Evolutionary conservation across 2,329 filamentous ascomycete species (phyloP).

Genomic region (Cladosporium sp.): DNA sequence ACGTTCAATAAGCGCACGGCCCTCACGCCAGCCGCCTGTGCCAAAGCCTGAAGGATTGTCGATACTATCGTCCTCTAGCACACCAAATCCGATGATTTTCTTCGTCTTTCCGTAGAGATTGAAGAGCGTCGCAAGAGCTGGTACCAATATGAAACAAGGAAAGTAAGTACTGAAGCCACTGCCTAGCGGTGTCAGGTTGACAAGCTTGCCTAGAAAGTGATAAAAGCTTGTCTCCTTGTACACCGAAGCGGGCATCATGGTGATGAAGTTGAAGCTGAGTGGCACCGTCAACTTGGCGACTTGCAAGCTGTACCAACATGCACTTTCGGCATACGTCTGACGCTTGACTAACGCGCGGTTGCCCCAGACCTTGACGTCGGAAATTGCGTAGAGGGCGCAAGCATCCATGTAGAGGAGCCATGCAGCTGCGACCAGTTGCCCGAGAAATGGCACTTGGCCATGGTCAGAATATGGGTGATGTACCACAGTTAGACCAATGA

Average conservation of each 20-base stretch:
- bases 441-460: slow-evolving; percentile 75
- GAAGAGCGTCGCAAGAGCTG: slow-evolving; percentile 79
- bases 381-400: slow-evolving; percentile 79
- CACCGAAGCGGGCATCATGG: slow-evolving; percentile 66
- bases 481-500: slow-evolving; percentile 62
- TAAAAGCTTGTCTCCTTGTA: slow-evolving; percentile 80
- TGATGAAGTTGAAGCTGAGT: slow-evolving; percentile 92
- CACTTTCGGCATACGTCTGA: slow-evolving; percentile 87
- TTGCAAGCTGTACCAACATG: slow-evolving; percentile 92
- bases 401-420: slow-evolving; percentile 98
- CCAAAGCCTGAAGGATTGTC: slow-evolving; percentile 61
- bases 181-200: slow-evolving; percentile 76
- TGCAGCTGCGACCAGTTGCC: slow-evolving; percentile 72
- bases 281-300: slow-evolving; percentile 90
- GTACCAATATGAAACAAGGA: slow-evolving; percentile 78
- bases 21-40: slow-evolving; percentile 83
- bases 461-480: slow-evolving; percentile 63
- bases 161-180: slow-evolving; percentile 83
- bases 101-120: slow-evolving; percentile 80
- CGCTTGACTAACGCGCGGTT: slow-evolving; percentile 83
- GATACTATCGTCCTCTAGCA: slow-evolving; percentile 61
- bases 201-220: slow-evolving; percentile 72
- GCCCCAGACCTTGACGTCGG: slow-evolving; percentile 95
- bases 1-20: slow-evolving; percentile 79
- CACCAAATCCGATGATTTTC: slow-evolving; percentile 70